Evolutionary conservation across 108 stramenopile genomes (phyloP), one percentile per base, ranked within the genome.

Genomic region (Hondaea fermentalgiana): DNA sequence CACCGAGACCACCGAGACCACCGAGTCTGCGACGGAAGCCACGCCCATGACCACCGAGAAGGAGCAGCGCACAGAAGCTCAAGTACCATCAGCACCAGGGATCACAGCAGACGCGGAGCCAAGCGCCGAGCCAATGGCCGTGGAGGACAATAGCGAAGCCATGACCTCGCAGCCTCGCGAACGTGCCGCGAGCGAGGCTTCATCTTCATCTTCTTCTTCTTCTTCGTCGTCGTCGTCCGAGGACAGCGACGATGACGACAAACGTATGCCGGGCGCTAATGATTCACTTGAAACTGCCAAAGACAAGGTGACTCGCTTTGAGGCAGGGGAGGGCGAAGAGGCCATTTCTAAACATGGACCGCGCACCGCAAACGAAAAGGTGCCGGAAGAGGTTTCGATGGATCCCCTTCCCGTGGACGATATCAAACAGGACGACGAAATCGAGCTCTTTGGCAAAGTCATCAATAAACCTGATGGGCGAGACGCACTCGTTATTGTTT

Each of bases 371-470:
- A 83, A 83, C 51, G 76, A 83, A 53, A 83, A 83, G 3, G 25
- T 3, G 49, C 76, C 76, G 1, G 25, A 47, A 12, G 76, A 83
- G 28, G 76, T 53, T 2, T 23, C 51, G 10, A 14, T 83, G 51
- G 76, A 83, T 12, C 76, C 76, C 0, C 76, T 83, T 12, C 76
- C 76, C 6, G 51, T 53, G 49, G 76, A 83, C 51, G 76, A 35
- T 10, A 28, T 83, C 23, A 53, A 47, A 23, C 0, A 47, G 0
- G 76, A 83, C 76, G 76, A 83, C 49, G 42, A 69, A 10, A 83
- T 83, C n/a, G 49, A 83, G 76, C n/a, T 47, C n/a, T 83, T 47
- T 53, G 76, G 76, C 76, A 83, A 83, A 23, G 76, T 83, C 16
- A 53, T 83, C 49, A 83, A 53, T 23, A 53, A 53, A 16, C 23